phyloP scores from a whole-genome alignment of 1,284 basidiomycete species.

The Ganoderma meredithae region DNA sequence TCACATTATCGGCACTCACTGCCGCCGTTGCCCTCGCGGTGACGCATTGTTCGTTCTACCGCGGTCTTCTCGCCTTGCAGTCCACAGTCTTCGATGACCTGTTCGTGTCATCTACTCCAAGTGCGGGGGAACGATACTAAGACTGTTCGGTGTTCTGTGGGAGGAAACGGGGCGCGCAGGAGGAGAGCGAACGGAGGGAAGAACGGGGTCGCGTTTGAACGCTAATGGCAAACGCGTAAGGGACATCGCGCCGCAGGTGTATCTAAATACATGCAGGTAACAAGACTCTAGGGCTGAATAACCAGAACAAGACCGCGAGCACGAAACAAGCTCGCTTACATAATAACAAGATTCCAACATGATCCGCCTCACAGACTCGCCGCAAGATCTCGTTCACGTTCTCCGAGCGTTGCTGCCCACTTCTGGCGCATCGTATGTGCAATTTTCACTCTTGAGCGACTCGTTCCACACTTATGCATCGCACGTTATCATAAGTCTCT shows the following conservation, averaged over 20 bases:
- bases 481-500: background rate
- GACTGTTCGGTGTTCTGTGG: background rate
- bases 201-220: too few relatives aligned
- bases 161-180: too few relatives aligned
- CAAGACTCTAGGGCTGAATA: too few relatives aligned
- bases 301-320: too few relatives aligned
- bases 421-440: background rate
- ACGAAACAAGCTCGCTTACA: too few relatives aligned
- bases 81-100: constrained; percentile 67
- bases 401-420: constrained; percentile 13
- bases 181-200: too few relatives aligned
- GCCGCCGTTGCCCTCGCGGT: too few relatives aligned
- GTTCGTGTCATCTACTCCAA: constrained; percentile 26
- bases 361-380: constrained; percentile 15
- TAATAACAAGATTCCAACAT: too few relatives aligned
- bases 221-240: too few relatives aligned
- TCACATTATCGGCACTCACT: background rate
- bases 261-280: too few relatives aligned
- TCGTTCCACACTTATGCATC: background rate
- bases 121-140: constrained; percentile 16
- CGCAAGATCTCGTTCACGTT: constrained; percentile 13
- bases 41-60: constrained; percentile 51
- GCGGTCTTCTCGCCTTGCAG: constrained; percentile 71
- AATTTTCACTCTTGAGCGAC: background rate
- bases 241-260: too few relatives aligned